Evolutionary conservation across 106 monocot genomes (phyloP), one percentile per base, ranked within the genome.

Genomic region (Acorus gramineus): DNA sequence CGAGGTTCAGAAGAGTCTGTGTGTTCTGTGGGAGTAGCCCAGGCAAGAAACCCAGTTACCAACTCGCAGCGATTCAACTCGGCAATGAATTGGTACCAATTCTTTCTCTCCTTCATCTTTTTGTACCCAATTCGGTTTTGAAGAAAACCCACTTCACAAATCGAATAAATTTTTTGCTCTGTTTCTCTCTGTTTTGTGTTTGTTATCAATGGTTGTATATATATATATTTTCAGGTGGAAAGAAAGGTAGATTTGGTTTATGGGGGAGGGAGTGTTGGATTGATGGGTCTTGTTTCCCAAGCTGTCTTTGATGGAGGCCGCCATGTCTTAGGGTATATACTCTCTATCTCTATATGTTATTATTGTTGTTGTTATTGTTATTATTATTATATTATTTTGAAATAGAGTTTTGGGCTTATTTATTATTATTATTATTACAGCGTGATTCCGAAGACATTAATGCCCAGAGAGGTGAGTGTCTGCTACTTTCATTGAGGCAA

Each of bases 11-110:
- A n/a, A 71, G 74, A 47, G 73, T 85, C 5, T 85, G 85, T 57
- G 85, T 85, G 2, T 85, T 85, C 74, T 80, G 85, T 47, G 85
- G 85, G 4, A 85, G 85, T 49, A 85, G 85, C 63, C 73, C 74
- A 3, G 85, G 85, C 4, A 80, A 75, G 74, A 80, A 74, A 44
- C 56, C 61, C n/a, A 74, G 71, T 65, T 85, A 80, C 58, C 80
- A 80, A 55, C 62, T 77, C 53, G 80, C 80, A 5, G 80, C 85
- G 14, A 70, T 64, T 45, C 69, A 77, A 59, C 80, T 85, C 3
- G 85, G 85, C 8, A 74, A 85, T 9, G 85, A 85, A 70, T 61
- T 85, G 67, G 85, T 85, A 11, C 11, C 14, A 28, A 28, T n/a
- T 50, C 52, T 12, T 62, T 48, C 43, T 8, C 52, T 66, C 50